Percentiles rank a stretch among this genome's conserved stretches.
phyloP scores from a whole-genome alignment of 331 rosid species.

The Arachis monticola region DNA sequence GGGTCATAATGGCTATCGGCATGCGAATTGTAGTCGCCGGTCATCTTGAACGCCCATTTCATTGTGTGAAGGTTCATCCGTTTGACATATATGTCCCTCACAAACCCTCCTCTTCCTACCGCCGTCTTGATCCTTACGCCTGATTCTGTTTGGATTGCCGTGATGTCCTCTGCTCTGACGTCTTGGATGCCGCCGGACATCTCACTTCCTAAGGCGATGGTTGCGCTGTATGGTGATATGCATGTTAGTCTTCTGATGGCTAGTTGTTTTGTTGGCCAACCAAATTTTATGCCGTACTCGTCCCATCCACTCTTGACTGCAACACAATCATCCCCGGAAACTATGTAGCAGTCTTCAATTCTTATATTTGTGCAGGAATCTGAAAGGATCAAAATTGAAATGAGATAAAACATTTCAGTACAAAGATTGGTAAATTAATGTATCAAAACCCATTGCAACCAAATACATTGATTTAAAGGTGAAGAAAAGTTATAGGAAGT shows the following conservation, averaged over 20 bases:
- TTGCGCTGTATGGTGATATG: slow-evolving; percentile 57
- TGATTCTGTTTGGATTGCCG: slow-evolving; percentile 57
- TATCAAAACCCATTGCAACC: too few relatives aligned
- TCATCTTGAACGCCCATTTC: slow-evolving; percentile 64
- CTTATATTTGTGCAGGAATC: slow-evolving; percentile 54
- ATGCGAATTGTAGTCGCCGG: slow-evolving; percentile 54
- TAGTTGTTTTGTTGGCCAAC: slow-evolving; percentile 54
- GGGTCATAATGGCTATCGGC: slow-evolving; percentile 54
- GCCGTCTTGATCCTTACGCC: slow-evolving; percentile 58
- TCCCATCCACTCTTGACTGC: slow-evolving; percentile 65
- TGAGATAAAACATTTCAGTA: too few relatives aligned
- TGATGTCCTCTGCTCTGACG: slow-evolving; percentile 55
- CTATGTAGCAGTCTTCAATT: slow-evolving; percentile 58
- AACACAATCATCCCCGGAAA: slow-evolving; percentile 62
- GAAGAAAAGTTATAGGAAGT: too few relatives aligned
- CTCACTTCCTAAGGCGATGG: slow-evolving; percentile 59
- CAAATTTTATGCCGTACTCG: slow-evolving; percentile 53
- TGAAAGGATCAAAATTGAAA: slow-evolving; percentile 5
- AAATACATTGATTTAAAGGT: too few relatives aligned
- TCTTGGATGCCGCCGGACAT: slow-evolving; percentile 60
- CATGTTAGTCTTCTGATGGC: slow-evolving; percentile 52
- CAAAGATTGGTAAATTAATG: too few relatives aligned
- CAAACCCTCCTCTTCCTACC: slow-evolving; percentile 59
- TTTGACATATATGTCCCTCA: slow-evolving; percentile 56
- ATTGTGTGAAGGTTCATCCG: slow-evolving; percentile 51